These are phyloP conservation scores for Pseudogymnoascus sp. DNA, from an alignment of 2,329 filamentous ascomycete genomes.

Conservation along the genomic window DNA sequence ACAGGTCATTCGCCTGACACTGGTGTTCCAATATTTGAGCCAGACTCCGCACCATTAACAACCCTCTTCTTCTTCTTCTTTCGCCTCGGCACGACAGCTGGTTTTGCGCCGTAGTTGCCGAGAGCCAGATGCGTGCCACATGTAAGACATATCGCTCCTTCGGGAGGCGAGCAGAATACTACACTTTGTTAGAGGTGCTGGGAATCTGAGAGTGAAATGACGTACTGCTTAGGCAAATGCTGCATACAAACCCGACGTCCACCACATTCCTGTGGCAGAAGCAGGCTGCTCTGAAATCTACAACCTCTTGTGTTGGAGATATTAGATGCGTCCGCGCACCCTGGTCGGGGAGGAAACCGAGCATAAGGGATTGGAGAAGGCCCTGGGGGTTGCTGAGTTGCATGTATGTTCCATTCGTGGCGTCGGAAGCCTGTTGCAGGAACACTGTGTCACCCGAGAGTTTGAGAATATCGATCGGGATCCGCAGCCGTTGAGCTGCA, in stretches of 20 bases:
- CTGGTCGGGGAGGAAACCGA: slow-evolving; percentile 75
- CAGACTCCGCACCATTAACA: slow-evolving; percentile 43
- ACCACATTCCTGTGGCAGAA: slow-evolving; percentile 92
- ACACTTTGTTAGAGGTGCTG: slow-evolving; percentile 14
- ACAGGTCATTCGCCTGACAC: slow-evolving; percentile 30
- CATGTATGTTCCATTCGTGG: slow-evolving; percentile 64
- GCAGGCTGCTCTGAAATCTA: slow-evolving; percentile 96
- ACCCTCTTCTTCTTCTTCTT: slow-evolving; percentile 72
- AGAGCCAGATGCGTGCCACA: slow-evolving; percentile 73
- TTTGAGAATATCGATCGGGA: slow-evolving; percentile 88
- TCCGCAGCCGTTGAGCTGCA: slow-evolving; percentile 77
- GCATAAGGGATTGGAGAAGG: slow-evolving; percentile 87
- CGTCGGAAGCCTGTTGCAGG: slow-evolving; percentile 80
- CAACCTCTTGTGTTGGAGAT: slow-evolving; percentile 70
- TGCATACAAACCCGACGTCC: slow-evolving; percentile 90
- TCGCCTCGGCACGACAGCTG: slow-evolving; percentile 62
- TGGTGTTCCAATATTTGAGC: slow-evolving; percentile 54
- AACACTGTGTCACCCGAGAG: slow-evolving; percentile 82
- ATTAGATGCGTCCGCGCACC: slow-evolving; percentile 58
- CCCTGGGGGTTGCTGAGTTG: slow-evolving; percentile 56
- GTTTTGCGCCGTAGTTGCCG: slow-evolving; percentile 67
- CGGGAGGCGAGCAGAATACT: slow-evolving; percentile 66
- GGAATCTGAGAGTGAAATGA: slow-evolving; percentile 13
- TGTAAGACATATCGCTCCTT: slow-evolving; percentile 66
- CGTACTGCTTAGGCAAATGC: slow-evolving; percentile 80